Evolutionary conservation across 371 early-diverging fungal genomes (phyloP).

Genomic region (Syncephalastrum contaminatum): DNA sequence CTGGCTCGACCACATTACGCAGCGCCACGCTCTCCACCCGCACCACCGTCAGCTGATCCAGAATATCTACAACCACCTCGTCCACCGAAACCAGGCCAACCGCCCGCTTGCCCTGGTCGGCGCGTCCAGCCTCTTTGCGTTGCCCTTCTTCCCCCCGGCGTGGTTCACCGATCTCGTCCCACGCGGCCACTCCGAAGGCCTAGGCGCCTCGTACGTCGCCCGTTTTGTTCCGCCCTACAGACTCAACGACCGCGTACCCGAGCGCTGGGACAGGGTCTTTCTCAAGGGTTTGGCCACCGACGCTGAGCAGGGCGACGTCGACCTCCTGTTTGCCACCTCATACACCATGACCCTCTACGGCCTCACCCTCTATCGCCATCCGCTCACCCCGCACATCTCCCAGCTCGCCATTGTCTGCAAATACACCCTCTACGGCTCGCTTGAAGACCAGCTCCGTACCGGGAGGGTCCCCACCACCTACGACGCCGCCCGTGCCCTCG

Average conservation of each 20-base stretch:
- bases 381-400: too few species aligned
- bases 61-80: slow-evolving; percentile 30
- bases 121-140: slow-evolving; percentile 23
- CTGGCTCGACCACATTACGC: slow-evolving; percentile 32
- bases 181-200: slow-evolving; percentile 28
- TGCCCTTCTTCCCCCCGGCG: slow-evolving; percentile 40
- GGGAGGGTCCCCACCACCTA: slow-evolving; percentile 29
- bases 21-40: slow-evolving; percentile 31
- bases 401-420: slow-evolving; percentile 35
- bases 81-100: slow-evolving; percentile 37
- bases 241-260: slow-evolving; percentile 29
- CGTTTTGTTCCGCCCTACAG: slow-evolving; percentile 43
- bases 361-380: slow-evolving; percentile 36
- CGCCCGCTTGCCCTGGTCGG: slow-evolving; percentile 30
- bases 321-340: too few species aligned
- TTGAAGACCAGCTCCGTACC: slow-evolving; percentile 29
- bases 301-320: slow-evolving; percentile 11
- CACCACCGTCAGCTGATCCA: slow-evolving; percentile 32
- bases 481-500: slow-evolving; percentile 30
- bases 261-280: slow-evolving; percentile 45
- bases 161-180: slow-evolving; percentile 39
- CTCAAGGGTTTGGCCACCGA: slow-evolving; percentile 42
- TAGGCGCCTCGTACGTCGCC: slow-evolving; percentile 40
- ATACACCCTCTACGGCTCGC: slow-evolving; percentile 38
- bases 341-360: slow-evolving; percentile 26